Evolutionary conservation across 1,284 basidiomycete genomes (phyloP).

Genomic region (Psilocybe mexicana): DNA sequence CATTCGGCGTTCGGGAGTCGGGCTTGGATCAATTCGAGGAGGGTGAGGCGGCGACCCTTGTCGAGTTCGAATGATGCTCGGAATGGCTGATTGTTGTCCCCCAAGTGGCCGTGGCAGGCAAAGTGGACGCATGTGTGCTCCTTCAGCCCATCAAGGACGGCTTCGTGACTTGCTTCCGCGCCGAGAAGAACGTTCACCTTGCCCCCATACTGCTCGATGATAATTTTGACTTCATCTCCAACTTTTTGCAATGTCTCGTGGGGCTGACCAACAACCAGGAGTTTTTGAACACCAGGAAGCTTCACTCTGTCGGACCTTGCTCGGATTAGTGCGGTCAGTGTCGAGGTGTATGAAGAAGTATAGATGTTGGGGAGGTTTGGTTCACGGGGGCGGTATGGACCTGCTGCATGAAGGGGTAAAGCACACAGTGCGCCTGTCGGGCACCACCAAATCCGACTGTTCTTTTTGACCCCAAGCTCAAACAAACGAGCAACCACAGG

Average conservation of each 20-base stretch:
- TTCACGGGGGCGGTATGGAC: slow-evolving; percentile 13
- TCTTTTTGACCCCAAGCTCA: no score
- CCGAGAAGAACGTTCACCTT: neutral
- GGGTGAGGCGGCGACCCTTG: slow-evolving; percentile 23
- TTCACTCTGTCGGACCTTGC: no score
- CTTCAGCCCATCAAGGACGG: neutral
- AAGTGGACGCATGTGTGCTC: neutral
- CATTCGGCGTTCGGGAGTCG: slow-evolving; percentile 31
- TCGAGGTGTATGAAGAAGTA: no score
- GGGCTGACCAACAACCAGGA: neutral
- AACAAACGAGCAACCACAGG: no score
- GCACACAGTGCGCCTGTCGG: slow-evolving; percentile 33
- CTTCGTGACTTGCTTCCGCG: neutral
- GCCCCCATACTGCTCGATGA: neutral
- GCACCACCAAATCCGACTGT: slow-evolving; percentile 56
- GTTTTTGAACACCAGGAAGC: neutral
- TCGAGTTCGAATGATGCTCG: neutral
- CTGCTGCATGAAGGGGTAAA: slow-evolving; percentile 44
- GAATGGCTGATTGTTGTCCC: neutral
- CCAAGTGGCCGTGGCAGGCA: neutral
- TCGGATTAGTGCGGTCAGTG: no score
- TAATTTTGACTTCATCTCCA: neutral
- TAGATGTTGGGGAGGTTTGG: slow-evolving; percentile 29
- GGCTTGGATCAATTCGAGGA: slow-evolving; percentile 29
- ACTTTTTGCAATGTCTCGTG: neutral